Evolutionary conservation across 192 early-diverging fungal genomes (phyloP).

Genomic region (Coemansia sp.): DNA sequence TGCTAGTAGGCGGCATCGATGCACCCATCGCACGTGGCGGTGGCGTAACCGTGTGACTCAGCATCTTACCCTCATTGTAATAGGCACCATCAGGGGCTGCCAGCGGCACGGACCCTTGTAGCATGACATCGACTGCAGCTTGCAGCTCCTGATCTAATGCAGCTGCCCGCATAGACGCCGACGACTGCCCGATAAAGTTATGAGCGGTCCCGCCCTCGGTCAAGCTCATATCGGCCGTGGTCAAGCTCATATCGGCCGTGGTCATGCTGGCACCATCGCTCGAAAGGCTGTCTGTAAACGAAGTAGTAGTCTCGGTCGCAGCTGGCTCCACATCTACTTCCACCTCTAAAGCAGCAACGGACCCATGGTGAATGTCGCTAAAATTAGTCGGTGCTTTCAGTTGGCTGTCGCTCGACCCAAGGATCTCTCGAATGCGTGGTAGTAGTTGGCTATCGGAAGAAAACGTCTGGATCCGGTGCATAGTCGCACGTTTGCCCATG

Average conservation of each 20-base stretch:
- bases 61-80: constrained; percentile 2
- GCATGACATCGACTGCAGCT: constrained; percentile 40
- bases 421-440: constrained; percentile 32
- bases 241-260: constrained; percentile 40
- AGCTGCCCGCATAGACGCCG: constrained; percentile 11
- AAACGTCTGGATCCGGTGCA: constrained; percentile 1
- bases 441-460: constrained; percentile 35
- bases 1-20: constrained; percentile 1
- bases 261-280: constrained; percentile 31
- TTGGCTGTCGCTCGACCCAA: constrained; percentile 47
- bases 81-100: not conserved
- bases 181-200: constrained; percentile 6
- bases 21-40: not conserved
- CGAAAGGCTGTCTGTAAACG: constrained; percentile 3
- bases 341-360: not conserved
- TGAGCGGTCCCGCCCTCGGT: constrained; percentile 1
- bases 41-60: constrained; percentile 2
- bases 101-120: constrained; percentile 17
- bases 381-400: constrained; percentile 1
- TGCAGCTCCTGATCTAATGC: constrained; percentile 38
- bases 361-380: not conserved
- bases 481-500: constrained; percentile 6
- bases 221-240: constrained; percentile 33
- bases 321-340: constrained; percentile 1
- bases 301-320: not conserved